Conservation (phyloP, 1,284 basidiomycete genomes). For the Irpex sp. region DNA sequence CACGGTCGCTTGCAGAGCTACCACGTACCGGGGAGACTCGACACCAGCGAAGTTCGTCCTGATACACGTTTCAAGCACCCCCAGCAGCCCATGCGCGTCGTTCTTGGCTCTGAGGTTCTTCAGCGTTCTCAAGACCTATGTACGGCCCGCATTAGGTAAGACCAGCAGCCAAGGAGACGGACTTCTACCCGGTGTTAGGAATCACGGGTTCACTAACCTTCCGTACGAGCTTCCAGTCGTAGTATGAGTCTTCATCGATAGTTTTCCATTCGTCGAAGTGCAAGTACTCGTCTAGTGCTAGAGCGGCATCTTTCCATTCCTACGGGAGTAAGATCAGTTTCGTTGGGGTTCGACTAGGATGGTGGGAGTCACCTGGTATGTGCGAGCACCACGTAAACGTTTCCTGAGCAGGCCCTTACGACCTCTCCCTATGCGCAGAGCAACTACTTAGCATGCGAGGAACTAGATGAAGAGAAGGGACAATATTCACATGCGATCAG, state of each 20-base stretch:
- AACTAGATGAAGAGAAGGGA: not conserved
- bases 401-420: constrained; percentile 76
- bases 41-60: constrained; percentile 94
- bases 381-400: constrained; percentile 69
- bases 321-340: constrained; percentile 20
- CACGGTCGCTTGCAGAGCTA: not conserved
- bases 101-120: constrained; percentile 60
- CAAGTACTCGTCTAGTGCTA: constrained; percentile 77
- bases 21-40: constrained; percentile 70
- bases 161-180: not conserved
- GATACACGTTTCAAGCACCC: constrained; percentile 90
- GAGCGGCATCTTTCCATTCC: constrained; percentile 86
- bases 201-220: constrained; percentile 43
- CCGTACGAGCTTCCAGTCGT: constrained; percentile 82
- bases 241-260: constrained; percentile 82
- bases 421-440: constrained; percentile 65
- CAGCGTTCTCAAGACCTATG: constrained; percentile 64
- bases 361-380: constrained; percentile 48
- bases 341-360: too few species aligned
- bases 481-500: constrained; percentile 73
- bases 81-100: constrained; percentile 83
- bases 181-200: not conserved
- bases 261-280: constrained; percentile 89
- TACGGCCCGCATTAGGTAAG: not conserved
- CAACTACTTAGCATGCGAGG: not conserved